These are phyloP conservation scores for Termitomyces sp. DNA, from an alignment of 768 basidiomycete species.

Conservation along the genomic window DNA sequence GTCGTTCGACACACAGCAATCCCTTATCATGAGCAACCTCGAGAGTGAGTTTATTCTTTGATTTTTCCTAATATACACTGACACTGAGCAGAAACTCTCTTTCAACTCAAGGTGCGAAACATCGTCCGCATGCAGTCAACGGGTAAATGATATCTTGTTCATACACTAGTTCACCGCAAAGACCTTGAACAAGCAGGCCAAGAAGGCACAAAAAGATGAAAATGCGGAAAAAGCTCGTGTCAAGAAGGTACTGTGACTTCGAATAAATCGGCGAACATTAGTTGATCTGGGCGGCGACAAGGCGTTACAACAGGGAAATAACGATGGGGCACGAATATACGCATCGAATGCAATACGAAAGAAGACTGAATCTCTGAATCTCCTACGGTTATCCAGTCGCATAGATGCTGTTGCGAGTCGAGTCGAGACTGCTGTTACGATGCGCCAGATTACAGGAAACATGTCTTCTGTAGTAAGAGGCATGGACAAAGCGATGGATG, in stretches of 20 bases:
- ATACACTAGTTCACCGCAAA: slow-evolving; percentile 88
- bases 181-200: slow-evolving; percentile 88
- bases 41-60: slow-evolving; percentile 63
- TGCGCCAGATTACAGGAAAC: slow-evolving; percentile 93
- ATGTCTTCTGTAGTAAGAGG: slow-evolving; percentile 96
- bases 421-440: slow-evolving; percentile 97
- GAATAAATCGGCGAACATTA: not conserved
- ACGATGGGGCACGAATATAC: slow-evolving; percentile 95
- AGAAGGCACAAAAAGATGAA: slow-evolving; percentile 98
- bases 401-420: slow-evolving; percentile 96
- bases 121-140: not conserved
- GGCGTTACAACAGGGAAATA: slow-evolving; percentile 96
- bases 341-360: slow-evolving; percentile 98
- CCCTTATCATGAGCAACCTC: slow-evolving; percentile 64
- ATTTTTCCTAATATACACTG: slow-evolving; percentile 15
- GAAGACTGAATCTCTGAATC: slow-evolving; percentile 91
- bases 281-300: slow-evolving; percentile 24
- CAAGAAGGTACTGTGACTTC: slow-evolving; percentile 66
- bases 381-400: slow-evolving; percentile 83
- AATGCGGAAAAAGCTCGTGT: slow-evolving; percentile 78
- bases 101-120: slow-evolving; percentile 84
- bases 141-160: not conserved
- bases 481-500: slow-evolving; percentile 99
- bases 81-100: slow-evolving; percentile 78
- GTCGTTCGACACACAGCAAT: not conserved